Conservation (phyloP, 2,329 filamentous ascomycete species). For the Cordyceps cateniannulata region DNA sequence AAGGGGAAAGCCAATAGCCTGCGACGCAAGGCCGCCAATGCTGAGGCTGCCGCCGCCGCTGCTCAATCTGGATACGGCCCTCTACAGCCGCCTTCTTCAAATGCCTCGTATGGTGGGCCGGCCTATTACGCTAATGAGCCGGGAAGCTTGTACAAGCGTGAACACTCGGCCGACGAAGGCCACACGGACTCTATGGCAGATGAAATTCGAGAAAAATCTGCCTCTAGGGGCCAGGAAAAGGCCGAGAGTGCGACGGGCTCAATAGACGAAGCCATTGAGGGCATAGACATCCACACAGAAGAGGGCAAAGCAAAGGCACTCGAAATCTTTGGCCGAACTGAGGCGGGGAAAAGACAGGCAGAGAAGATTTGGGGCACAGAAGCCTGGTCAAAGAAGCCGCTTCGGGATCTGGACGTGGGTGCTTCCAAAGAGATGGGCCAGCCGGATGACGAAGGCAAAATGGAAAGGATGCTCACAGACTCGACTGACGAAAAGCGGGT, state of each 20-base stretch:
- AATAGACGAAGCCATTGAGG: conserved; percentile 39
- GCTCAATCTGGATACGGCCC: conserved; percentile 18
- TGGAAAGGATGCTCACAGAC: conserved; percentile 22
- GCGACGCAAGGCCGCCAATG: conserved; percentile 63
- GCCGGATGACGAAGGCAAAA: conserved; percentile 35
- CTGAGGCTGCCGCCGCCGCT: conserved; percentile 42
- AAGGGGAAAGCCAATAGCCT: conserved; percentile 69
- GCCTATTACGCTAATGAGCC: conserved; percentile 12
- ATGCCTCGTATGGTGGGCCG: conserved; percentile 20
- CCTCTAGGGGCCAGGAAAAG: not conserved
- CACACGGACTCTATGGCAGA: not conserved
- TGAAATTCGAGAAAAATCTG: not conserved
- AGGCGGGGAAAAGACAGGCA: conserved; percentile 42
- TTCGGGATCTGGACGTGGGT: not conserved
- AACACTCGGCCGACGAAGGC: not conserved
- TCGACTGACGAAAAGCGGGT: not conserved
- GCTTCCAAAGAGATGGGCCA: not conserved
- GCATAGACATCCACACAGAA: conserved; percentile 38
- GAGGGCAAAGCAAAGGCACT: conserved; percentile 44
- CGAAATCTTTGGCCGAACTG: conserved; percentile 45
- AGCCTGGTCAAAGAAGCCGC: conserved; percentile 35
- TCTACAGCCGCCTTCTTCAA: conserved; percentile 18
- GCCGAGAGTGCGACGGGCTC: not conserved
- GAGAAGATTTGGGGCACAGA: conserved; percentile 45
- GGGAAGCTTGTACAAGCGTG: not conserved